These are phyloP conservation scores for Xylariaceae sp. DNA, from an alignment of 2,329 filamentous ascomycete genomes.

Conservation along the genomic window DNA sequence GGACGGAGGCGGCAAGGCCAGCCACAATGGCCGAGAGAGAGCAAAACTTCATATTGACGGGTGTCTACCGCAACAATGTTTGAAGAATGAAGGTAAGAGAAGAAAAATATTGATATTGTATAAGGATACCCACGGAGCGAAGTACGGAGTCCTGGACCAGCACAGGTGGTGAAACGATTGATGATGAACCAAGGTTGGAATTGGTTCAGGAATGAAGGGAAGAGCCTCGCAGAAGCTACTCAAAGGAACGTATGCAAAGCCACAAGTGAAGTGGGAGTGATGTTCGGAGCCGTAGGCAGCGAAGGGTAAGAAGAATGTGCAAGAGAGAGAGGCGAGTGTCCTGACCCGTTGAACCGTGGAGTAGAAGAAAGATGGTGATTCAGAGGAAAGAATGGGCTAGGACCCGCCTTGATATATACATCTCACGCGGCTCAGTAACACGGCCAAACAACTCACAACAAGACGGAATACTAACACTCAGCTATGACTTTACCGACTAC, in stretches of 20 bases:
- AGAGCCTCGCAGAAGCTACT: constrained; percentile 16
- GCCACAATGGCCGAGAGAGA: constrained; percentile 32
- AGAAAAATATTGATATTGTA: not conserved
- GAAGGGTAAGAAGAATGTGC: not conserved
- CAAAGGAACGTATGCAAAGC: constrained; percentile 8
- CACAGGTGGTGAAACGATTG: not conserved
- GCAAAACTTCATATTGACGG: constrained; percentile 34
- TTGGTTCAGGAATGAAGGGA: constrained; percentile 9
- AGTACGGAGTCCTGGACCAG: not conserved
- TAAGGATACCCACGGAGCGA: not conserved
- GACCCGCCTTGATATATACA: not conserved
- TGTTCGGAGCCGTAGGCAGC: not conserved
- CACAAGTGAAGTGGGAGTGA: not conserved
- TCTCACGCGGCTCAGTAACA: not conserved
- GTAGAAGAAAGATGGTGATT: not conserved
- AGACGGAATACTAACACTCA: not conserved
- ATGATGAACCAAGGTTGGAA: constrained; percentile 4
- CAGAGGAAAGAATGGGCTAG: not conserved
- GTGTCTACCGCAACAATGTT: not conserved
- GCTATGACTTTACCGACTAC: not conserved
- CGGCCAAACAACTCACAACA: not conserved
- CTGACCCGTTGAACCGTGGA: not conserved
- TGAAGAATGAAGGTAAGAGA: not conserved
- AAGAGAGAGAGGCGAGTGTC: not conserved
- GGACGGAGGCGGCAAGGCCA: constrained; percentile 34